Evolutionary conservation across 805 yeast genomes (phyloP), one percentile per base, ranked within the genome.

Genomic region (Teunomyces pallodes): DNA sequence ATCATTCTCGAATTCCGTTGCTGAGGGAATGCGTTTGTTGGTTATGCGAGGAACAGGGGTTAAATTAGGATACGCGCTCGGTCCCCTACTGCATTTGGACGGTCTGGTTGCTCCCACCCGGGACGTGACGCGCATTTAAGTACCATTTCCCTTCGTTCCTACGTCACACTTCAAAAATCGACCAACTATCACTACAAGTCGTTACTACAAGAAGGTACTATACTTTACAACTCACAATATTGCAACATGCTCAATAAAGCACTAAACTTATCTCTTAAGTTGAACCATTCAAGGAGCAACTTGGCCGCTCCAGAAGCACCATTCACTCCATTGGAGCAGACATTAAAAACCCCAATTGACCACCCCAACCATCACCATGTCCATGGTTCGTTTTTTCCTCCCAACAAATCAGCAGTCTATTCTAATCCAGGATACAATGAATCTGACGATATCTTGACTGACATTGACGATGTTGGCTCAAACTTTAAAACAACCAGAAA

Each of bases 281-380:
- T 70, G 24, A 69, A 64, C 60, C 63, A 65, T 52, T 54, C 69
- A 16, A 56, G 65, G 42, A 56, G 57, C 20, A 56, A 61, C 45
- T 47, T 61, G 35, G 48, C 55, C 24, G 54, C n/a, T 5, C 42
- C 43, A 16, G 59, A 56, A 13, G 64, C 58, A 7, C 77, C 77
- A n/a, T 69, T 57, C 52, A 73, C 78, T 3, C 78, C 78, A n/a
- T 57, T 70, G 41, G 78, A 73, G 31, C 77, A 72, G 53, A 73
- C 77, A 0, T 56, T 71, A 36, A 60, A 54, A 36, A 73, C 77
- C 5, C 77, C 77, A 2, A 49, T 67, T 24, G 76, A 70, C 43
- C 60, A 61, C 12, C 65, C 69, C 39, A 45, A 31, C 42, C 45
- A 44, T 45, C n/a, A 20, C 32, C 35, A 32, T 32, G 35, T 7